These are phyloP conservation scores for Umbelopsis sp. DNA, from an alignment of 192 early-diverging fungal genomes.

Conservation along the genomic window DNA sequence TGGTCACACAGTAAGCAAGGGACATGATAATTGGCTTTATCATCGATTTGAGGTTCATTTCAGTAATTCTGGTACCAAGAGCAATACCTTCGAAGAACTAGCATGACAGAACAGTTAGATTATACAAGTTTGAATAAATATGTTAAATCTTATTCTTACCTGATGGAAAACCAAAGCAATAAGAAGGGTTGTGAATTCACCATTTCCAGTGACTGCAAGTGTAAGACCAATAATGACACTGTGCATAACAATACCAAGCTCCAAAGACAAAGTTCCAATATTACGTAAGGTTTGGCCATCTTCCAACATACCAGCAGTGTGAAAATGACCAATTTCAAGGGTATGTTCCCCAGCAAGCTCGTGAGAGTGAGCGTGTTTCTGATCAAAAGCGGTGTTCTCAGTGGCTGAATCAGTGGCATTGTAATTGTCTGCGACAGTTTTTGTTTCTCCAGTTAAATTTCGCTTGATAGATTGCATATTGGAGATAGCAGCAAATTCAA, in stretches of 20 bases:
- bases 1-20: constrained; percentile 66
- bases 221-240: constrained; percentile 78
- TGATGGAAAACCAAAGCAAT: constrained; percentile 78
- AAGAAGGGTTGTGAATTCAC: constrained; percentile 60
- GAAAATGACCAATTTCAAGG: constrained; percentile 21
- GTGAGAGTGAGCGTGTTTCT: background rate
- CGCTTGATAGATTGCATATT: constrained; percentile 12
- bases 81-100: constrained; percentile 56
- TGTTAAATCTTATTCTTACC: constrained; percentile 28
- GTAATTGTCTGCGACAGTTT: background rate
- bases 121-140: background rate
- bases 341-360: background rate
- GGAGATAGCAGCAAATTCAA: constrained; percentile 25
- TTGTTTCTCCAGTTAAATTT: background rate
- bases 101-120: constrained; percentile 53
- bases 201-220: constrained; percentile 54
- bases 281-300: constrained; percentile 33
- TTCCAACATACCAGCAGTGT: constrained; percentile 33
- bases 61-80: constrained; percentile 45
- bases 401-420: background rate
- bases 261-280: constrained; percentile 69
- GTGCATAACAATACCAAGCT: constrained; percentile 79
- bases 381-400: background rate
- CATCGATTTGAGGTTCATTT: constrained; percentile 25
- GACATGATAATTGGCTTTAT: constrained; percentile 47